phyloP scores from a whole-genome alignment of 129 eudicot species.

The Arctium lappa region DNA sequence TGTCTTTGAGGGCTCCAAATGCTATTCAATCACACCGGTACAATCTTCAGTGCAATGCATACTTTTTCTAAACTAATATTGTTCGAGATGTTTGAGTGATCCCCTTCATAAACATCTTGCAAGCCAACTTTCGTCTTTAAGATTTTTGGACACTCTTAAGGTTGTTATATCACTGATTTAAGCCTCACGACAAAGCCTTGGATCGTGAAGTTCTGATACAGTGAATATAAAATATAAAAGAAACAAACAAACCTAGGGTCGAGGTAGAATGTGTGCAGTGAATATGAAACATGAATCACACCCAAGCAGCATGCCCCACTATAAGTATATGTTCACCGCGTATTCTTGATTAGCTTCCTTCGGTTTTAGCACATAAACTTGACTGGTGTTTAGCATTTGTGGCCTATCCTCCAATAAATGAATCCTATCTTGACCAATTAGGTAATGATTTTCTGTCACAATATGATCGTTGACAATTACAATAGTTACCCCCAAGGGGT shows the following conservation, averaged over 20 bases:
- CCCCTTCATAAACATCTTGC: conserved; percentile 23
- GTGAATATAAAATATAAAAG: conserved; percentile 16
- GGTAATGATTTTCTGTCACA: no score
- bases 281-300: not conserved
- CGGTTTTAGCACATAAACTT: no score
- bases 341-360: no score
- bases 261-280: no score
- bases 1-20: conserved; percentile 1
- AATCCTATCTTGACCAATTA: no score
- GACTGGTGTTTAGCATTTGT: no score
- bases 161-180: conserved; percentile 30
- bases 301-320: not conserved
- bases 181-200: conserved; percentile 31
- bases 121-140: conserved; percentile 9
- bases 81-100: conserved; percentile 11
- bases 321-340: no score
- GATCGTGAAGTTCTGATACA: conserved; percentile 35
- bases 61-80: not conserved
- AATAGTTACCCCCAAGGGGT: no score
- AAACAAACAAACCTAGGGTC: not conserved
- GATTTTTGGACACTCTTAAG: conserved; percentile 7
- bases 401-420: no score
- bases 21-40: not conserved
- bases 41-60: not conserved
- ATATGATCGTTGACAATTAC: no score